Conservation (phyloP, 768 basidiomycete species). For the Hemileccinum impolitum region DNA sequence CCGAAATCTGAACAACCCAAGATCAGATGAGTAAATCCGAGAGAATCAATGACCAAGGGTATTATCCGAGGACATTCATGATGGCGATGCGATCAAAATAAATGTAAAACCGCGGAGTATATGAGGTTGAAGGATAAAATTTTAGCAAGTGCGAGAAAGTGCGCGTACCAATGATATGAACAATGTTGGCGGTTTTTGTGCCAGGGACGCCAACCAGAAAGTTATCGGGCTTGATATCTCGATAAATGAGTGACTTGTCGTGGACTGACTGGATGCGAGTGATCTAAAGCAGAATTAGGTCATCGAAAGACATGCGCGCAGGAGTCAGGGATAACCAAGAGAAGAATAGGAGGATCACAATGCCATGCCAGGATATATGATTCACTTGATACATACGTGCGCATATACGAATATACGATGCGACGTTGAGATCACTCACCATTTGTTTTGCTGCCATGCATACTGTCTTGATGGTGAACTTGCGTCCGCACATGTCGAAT, state of each 20-base stretch:
- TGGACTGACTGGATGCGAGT: slow-evolving; percentile 96
- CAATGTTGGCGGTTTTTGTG: slow-evolving; percentile 84
- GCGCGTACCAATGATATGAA: slow-evolving; percentile 80
- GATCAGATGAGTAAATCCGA: slow-evolving; percentile 8
- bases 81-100: neutral
- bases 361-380: neutral
- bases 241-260: slow-evolving; percentile 97
- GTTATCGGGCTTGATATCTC: slow-evolving; percentile 99
- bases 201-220: slow-evolving; percentile 94
- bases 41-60: neutral
- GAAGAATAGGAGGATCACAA: neutral
- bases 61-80: neutral
- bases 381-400: neutral
- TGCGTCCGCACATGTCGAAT: slow-evolving; percentile 98
- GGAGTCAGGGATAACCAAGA: slow-evolving; percentile 5
- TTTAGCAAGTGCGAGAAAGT: slow-evolving; percentile 1
- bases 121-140: slow-evolving; percentile 5
- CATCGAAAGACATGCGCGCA: neutral
- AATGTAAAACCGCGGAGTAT: neutral
- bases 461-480: slow-evolving; percentile 96
- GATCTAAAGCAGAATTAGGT: slow-evolving; percentile 51
- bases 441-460: slow-evolving; percentile 99
- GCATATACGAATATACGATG: slow-evolving; percentile 2
- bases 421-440: slow-evolving; percentile 48
- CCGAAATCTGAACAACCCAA: slow-evolving; percentile 71